Conservation (phyloP, 2,329 filamentous ascomycete species). For the Pseudogymnoascus sp. region DNA sequence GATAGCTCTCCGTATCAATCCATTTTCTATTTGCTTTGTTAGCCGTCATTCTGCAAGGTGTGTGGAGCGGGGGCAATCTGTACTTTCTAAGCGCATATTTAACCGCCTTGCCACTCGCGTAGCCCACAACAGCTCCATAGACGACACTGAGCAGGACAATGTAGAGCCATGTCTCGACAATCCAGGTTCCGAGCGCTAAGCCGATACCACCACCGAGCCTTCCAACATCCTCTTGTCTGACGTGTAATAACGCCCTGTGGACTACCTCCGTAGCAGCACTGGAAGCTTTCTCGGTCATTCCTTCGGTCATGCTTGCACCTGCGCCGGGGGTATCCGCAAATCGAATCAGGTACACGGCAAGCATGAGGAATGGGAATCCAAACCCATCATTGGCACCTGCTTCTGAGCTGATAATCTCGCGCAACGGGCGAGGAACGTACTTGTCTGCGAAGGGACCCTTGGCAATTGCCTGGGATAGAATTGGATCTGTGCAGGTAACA, state of each 20-base stretch:
- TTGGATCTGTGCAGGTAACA: constrained; percentile 78
- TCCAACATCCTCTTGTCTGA: constrained; percentile 46
- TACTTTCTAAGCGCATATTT: too few species aligned
- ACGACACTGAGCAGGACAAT: constrained; percentile 65
- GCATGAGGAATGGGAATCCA: constrained; percentile 82
- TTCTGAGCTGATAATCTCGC: constrained; percentile 67
- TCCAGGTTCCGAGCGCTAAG: constrained; percentile 50
- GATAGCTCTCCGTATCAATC: constrained; percentile 47
- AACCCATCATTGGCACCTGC: constrained; percentile 75
- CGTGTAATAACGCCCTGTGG: constrained; percentile 36
- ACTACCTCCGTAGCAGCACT: not conserved
- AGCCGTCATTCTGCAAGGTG: too few species aligned
- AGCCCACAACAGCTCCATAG: constrained; percentile 69
- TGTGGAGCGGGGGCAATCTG: too few species aligned
- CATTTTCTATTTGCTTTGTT: constrained; percentile 32
- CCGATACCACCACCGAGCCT: constrained; percentile 28
- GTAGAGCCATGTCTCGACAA: constrained; percentile 74
- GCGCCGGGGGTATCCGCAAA: constrained; percentile 41
- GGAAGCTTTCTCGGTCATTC: too few species aligned
- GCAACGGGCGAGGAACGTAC: constrained; percentile 69
- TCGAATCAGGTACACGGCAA: constrained; percentile 73
- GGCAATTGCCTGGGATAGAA: constrained; percentile 80
- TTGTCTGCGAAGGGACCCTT: constrained; percentile 86
- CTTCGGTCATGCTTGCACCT: too few species aligned
- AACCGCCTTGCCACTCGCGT: too few species aligned